Evolutionary conservation across 1,284 basidiomycete genomes (phyloP), one percentile per base, ranked within the genome.

Genomic region (Athelia sp.): DNA sequence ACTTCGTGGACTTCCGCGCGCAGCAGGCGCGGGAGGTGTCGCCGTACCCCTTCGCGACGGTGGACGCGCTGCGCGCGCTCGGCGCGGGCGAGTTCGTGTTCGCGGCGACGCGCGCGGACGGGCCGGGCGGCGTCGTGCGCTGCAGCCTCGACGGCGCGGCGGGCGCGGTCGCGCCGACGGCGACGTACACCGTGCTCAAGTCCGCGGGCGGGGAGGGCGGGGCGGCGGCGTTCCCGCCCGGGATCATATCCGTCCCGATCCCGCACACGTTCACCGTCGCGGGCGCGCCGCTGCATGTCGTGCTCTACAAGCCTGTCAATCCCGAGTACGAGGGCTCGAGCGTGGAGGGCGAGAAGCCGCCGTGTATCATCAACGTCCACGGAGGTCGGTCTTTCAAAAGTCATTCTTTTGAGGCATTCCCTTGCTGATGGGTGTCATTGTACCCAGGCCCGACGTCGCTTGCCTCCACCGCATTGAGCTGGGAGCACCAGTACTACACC

Each of bases 301-400:
- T 87, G 15, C 81, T 75, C 55, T 86, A 82, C 52, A 69, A 77
- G 3, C 87, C 87, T 0, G 71, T 66, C 21, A 89, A 87, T 55
- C 79, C 79, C 0, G 63, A 70, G 0, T 87, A 79, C 57, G 54
- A 59, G 1, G 78, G 73, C 0, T 70, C 71, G 0, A 72, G 63
- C n/a, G 64, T 74, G 3, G 57, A 62, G 0, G 73, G 70, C 1
- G 80, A 84, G 59, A 73, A 72, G 19, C 86, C 87, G 0, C 87
- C 87, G 0, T 81, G 79, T 54, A 69, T 88, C 13, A 67, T 87
- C 6, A 64, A 71, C 38, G 73, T 76, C 1, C 86, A 90, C 54
- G 86, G 86, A 3, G 86, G 36, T 40, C 8, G 6, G 36, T 40
- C 8, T n/a, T n/a, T n/a, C n/a, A n/a, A n/a, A n/a, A n/a, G n/a